Evolutionary conservation across 306 rosid genomes (phyloP).

Genomic region (Senna tora): DNA sequence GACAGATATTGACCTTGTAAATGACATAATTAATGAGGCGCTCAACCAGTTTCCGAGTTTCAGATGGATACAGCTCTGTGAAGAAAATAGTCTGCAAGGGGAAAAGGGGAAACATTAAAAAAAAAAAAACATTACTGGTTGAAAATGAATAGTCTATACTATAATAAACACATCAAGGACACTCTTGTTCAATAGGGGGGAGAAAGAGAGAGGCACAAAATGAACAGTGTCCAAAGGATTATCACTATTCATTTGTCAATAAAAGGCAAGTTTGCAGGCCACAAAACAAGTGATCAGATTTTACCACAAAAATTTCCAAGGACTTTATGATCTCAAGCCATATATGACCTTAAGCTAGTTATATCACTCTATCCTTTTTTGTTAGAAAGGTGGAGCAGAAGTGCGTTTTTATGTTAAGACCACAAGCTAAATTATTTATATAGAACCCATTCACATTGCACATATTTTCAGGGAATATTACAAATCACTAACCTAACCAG

Average conservation of each 20-base stretch:
- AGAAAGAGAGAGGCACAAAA: background rate
- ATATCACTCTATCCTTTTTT: constrained; percentile 25
- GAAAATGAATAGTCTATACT: background rate
- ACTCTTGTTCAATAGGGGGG: background rate
- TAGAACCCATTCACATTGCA: background rate
- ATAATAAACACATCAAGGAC: constrained; percentile 15
- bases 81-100: constrained; percentile 82
- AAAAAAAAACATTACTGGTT: constrained; percentile 1
- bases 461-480: background rate
- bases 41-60: constrained; percentile 75
- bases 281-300: constrained; percentile 19
- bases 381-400: constrained; percentile 22
- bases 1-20: constrained; percentile 69
- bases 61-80: constrained; percentile 76
- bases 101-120: constrained; percentile 32
- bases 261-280: constrained; percentile 10
- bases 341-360: constrained; percentile 12
- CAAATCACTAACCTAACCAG: background rate
- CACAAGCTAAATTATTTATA: background rate
- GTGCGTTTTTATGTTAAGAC: background rate
- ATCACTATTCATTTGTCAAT: background rate
- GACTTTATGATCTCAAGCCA: background rate
- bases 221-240: constrained; percentile 21
- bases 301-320: constrained; percentile 14
- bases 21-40: constrained; percentile 86